phyloP scores from a whole-genome alignment of 495 filamentous ascomycete genomes.

The Bacidia rubella region DNA sequence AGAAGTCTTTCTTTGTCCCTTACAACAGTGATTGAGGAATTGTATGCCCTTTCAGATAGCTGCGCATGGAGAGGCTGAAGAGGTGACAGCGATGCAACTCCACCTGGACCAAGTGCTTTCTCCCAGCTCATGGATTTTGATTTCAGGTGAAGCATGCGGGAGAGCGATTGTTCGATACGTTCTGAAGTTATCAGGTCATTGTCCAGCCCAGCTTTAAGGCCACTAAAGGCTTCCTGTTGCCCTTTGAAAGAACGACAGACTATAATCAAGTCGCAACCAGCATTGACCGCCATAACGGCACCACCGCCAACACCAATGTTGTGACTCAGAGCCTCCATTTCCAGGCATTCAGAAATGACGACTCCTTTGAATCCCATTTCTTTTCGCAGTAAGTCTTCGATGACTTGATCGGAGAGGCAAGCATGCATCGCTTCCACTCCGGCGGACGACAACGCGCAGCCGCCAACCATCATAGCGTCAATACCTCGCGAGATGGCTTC shows the following conservation, averaged over 20 bases:
- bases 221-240: constrained; percentile 75
- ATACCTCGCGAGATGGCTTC: constrained; percentile 72
- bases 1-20: constrained; percentile 67
- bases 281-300: constrained; percentile 87
- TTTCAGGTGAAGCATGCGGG: constrained; percentile 62
- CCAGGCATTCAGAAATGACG: constrained; percentile 86
- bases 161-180: constrained; percentile 61
- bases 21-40: constrained; percentile 73
- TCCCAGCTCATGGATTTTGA: constrained; percentile 68
- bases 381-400: constrained; percentile 67
- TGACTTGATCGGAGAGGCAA: constrained; percentile 79
- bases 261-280: constrained; percentile 75
- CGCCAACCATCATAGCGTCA: constrained; percentile 87
- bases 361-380: constrained; percentile 80
- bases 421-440: constrained; percentile 87
- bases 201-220: constrained; percentile 70
- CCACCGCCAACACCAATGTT: constrained; percentile 88
- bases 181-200: constrained; percentile 67
- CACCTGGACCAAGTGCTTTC: constrained; percentile 66
- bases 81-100: constrained; percentile 54
- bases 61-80: constrained; percentile 66
- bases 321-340: constrained; percentile 83
- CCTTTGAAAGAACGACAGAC: constrained; percentile 74
- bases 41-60: constrained; percentile 71
- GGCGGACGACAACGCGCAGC: constrained; percentile 73